These are phyloP conservation scores for Phaseolus coccineus DNA, from an alignment of 331 rosid genomes.

Conservation along the genomic window DNA sequence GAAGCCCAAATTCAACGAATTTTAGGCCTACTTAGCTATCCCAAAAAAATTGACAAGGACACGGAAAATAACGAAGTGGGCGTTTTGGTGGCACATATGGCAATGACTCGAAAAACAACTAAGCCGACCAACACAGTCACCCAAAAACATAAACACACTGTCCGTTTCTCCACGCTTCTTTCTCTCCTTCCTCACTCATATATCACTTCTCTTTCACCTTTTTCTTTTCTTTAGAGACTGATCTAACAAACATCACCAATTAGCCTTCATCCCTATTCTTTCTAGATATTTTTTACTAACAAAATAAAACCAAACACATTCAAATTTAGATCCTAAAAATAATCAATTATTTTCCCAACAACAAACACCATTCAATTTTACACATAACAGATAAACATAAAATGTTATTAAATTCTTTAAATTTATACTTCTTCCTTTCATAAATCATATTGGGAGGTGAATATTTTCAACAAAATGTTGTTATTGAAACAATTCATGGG, in stretches of 20 bases:
- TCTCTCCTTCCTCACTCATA: slow-evolving; percentile 35
- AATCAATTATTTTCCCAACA: too few species aligned
- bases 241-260: slow-evolving; percentile 14
- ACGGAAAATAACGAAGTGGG: slow-evolving; percentile 14
- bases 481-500: too few species aligned
- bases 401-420: too few species aligned
- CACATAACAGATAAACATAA: too few species aligned
- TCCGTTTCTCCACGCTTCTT: slow-evolving; percentile 5
- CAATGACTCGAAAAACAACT: slow-evolving; percentile 51
- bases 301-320: too few species aligned
- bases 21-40: slow-evolving; percentile 44
- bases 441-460: too few species aligned
- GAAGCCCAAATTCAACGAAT: slow-evolving; percentile 53
- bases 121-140: slow-evolving; percentile 24
- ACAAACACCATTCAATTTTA: too few species aligned
- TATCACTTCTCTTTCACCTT: slow-evolving; percentile 34
- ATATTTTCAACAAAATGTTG: too few species aligned
- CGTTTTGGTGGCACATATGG: slow-evolving; percentile 39
- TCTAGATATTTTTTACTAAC: too few species aligned
- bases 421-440: too few species aligned
- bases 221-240: slow-evolving; percentile 39
- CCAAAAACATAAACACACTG: slow-evolving; percentile 35
- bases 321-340: too few species aligned
- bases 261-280: too few species aligned
- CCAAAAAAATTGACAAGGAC: slow-evolving; percentile 32